These are phyloP conservation scores for Protomyces pachydermus DNA, from an alignment of 1,139 yeast genomes.

Conservation along the genomic window DNA sequence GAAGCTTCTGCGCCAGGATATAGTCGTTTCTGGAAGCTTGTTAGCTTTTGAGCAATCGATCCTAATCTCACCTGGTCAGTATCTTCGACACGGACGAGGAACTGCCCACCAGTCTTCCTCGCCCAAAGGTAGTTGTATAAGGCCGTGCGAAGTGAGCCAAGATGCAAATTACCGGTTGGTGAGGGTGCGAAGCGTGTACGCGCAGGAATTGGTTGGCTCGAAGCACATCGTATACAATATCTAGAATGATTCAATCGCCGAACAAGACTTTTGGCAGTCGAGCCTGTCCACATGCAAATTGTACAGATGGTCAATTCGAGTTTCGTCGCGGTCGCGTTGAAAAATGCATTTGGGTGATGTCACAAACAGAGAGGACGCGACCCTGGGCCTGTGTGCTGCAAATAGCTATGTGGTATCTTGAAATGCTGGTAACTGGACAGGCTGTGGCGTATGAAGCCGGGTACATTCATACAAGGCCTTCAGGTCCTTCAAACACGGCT, in stretches of 20 bases:
- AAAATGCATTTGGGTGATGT: neutral
- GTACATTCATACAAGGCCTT: conserved; percentile 17
- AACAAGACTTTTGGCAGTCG: too few relatives aligned
- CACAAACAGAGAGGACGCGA: neutral
- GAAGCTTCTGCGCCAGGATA: conserved; percentile 78
- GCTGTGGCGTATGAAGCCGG: conserved; percentile 12
- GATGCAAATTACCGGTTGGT: conserved; percentile 88
- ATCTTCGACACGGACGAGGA: conserved; percentile 78
- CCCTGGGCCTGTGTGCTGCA: too few relatives aligned
- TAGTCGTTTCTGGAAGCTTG: conserved; percentile 47
- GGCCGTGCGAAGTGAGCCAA: conserved; percentile 92
- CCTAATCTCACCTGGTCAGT: conserved; percentile 55
- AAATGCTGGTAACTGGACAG: conserved; percentile 9
- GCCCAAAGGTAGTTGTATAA: conserved; percentile 82
- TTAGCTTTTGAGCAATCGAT: neutral
- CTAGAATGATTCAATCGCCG: neutral
- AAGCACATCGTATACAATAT: neutral
- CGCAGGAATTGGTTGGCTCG: conserved; percentile 48
- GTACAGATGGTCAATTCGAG: too few relatives aligned
- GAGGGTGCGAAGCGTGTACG: conserved; percentile 96
- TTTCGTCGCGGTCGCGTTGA: neutral
- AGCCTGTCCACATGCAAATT: too few relatives aligned
- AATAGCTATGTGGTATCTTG: neutral
- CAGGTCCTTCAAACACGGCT: conserved; percentile 9
- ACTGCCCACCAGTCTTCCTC: conserved; percentile 70